These are phyloP conservation scores for Pyrenula massariospora DNA, from an alignment of 495 filamentous ascomycete genomes.

Conservation along the genomic window DNA sequence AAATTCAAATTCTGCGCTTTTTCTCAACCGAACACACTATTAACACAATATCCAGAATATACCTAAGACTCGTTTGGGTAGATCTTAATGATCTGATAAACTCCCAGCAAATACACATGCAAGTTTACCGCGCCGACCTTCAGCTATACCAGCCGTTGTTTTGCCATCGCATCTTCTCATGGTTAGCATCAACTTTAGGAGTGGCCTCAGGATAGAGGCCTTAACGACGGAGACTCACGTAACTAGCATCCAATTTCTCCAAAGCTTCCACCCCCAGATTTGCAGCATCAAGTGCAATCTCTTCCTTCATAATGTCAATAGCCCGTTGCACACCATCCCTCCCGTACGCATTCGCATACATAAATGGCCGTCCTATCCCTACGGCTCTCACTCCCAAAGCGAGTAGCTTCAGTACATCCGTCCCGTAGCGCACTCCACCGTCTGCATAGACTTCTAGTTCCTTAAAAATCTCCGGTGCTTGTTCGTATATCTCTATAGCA, in stretches of 20 bases:
- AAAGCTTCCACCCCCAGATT: conserved; percentile 25
- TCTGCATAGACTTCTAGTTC: conserved; percentile 55
- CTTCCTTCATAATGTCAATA: conserved; percentile 30
- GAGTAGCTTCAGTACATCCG: conserved; percentile 59
- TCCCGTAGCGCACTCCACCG: conserved; percentile 51
- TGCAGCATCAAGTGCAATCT: conserved; percentile 24
- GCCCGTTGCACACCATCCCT: conserved; percentile 25
- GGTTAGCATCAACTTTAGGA: neutral
- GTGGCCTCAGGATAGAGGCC: neutral
- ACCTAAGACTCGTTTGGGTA: neutral
- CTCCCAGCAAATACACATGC: neutral
- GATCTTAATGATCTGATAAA: neutral
- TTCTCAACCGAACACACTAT: neutral
- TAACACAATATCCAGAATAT: neutral
- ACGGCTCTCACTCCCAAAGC: conserved; percentile 55
- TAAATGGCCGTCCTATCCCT: conserved; percentile 49
- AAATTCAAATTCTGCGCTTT: neutral
- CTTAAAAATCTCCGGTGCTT: conserved; percentile 47
- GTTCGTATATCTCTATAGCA: conserved; percentile 51
- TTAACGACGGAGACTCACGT: conserved; percentile 2
- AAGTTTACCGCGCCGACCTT: neutral
- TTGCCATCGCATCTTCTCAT: neutral
- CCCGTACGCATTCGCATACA: conserved; percentile 41
- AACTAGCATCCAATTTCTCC: conserved; percentile 17
- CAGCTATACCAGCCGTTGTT: neutral